These are phyloP conservation scores for Neocallimastix lanati DNA, from an alignment of 192 early-diverging fungal genomes.

Conservation along the genomic window DNA sequence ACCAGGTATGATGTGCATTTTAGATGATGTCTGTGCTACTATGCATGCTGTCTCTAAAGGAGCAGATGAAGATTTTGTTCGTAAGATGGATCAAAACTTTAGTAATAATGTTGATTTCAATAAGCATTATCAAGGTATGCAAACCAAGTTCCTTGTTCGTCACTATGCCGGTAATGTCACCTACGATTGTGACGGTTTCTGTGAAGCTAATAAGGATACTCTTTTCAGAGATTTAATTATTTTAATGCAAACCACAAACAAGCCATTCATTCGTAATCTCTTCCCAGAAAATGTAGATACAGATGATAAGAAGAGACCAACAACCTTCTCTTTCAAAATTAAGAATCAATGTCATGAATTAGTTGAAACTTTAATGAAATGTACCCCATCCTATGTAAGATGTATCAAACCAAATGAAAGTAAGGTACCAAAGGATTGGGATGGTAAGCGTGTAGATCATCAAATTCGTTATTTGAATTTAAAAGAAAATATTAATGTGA, in stretches of 20 bases:
- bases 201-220: slow-evolving; percentile 95
- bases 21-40: slow-evolving; percentile 96
- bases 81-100: slow-evolving; percentile 2
- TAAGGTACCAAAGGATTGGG: slow-evolving; percentile 79
- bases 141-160: slow-evolving; percentile 50
- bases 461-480: slow-evolving; percentile 93
- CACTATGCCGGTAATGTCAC: slow-evolving; percentile 96
- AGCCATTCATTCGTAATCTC: slow-evolving; percentile 52
- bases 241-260: slow-evolving; percentile 59
- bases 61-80: slow-evolving; percentile 30
- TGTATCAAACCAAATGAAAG: slow-evolving; percentile 96
- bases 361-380: slow-evolving; percentile 84
- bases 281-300: slow-evolving; percentile 86
- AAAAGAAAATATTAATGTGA: slow-evolving; percentile 87
- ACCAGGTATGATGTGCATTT: slow-evolving; percentile 75
- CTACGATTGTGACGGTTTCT: slow-evolving; percentile 81
- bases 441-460: slow-evolving; percentile 75
- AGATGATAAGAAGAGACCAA: slow-evolving; percentile 85
- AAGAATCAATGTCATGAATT: slow-evolving; percentile 62
- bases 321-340: slow-evolving; percentile 93
- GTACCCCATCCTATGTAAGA: slow-evolving; percentile 87
- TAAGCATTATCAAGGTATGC: slow-evolving; percentile 31
- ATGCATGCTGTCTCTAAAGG: slow-evolving; percentile 70
- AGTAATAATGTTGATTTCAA: background rate
- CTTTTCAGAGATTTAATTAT: slow-evolving; percentile 82